These are phyloP conservation scores for Haplosporangium gracile DNA, from an alignment of 192 early-diverging fungal species.

Conservation along the genomic window DNA sequence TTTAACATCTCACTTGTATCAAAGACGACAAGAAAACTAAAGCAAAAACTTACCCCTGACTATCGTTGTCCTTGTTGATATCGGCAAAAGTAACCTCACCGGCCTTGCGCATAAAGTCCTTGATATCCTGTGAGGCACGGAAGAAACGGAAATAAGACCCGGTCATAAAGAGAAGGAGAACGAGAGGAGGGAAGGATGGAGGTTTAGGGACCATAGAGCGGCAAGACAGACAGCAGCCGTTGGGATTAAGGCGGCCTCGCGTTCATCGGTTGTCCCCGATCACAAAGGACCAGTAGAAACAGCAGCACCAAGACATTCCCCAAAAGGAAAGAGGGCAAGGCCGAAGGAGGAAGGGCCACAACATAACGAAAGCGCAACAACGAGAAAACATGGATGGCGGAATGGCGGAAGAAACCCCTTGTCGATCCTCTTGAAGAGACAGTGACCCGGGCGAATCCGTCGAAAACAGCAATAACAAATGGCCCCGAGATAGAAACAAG, in stretches of 20 bases:
- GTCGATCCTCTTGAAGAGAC: conserved; percentile 7
- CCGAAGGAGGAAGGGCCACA: background rate
- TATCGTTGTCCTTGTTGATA: conserved; percentile 83
- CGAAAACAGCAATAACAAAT: background rate
- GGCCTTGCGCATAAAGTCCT: conserved; percentile 95
- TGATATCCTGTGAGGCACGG: conserved; percentile 87
- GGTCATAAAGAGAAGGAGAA: conserved; percentile 52
- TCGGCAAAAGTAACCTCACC: conserved; percentile 96
- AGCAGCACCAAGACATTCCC: conserved; percentile 1
- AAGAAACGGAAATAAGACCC: conserved; percentile 15
- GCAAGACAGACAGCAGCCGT: conserved; percentile 34
- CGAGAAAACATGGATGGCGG: conserved; percentile 6
- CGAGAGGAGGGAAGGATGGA: conserved; percentile 33
- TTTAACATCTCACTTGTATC: background rate
- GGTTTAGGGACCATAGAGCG: conserved; percentile 55
- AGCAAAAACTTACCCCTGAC: conserved; percentile 76
- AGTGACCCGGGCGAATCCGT: background rate
- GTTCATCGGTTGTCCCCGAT: background rate
- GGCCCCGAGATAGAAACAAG: background rate
- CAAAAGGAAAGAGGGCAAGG: background rate
- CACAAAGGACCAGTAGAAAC: background rate
- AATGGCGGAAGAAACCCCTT: conserved; percentile 3
- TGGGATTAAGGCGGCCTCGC: background rate
- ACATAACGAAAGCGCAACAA: conserved; percentile 4
- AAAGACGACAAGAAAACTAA: background rate